These are phyloP conservation scores for Ogataea populi-albae DNA, from an alignment of 805 yeast genomes.

Conservation along the genomic window DNA sequence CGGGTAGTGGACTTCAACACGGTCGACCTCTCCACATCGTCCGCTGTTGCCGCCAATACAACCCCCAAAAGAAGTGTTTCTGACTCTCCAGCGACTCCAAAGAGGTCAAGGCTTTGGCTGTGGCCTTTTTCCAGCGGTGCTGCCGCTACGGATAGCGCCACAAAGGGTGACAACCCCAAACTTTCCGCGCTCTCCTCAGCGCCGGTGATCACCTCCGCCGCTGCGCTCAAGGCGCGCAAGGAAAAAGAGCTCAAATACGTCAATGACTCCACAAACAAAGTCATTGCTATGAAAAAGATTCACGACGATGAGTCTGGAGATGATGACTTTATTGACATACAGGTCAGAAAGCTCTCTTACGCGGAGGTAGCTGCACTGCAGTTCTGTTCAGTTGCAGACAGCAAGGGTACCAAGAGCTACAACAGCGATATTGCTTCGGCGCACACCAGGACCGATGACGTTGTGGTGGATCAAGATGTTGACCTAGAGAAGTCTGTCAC, in stretches of 20 bases:
- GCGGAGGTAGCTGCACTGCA: conserved; percentile 49
- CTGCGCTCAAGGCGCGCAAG: conserved; percentile 2
- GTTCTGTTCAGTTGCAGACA: conserved; percentile 9
- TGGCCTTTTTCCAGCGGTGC: conserved; percentile 17
- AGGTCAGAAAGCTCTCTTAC: conserved; percentile 46
- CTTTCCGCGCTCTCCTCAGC: background rate
- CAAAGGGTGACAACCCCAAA: conserved; percentile 2
- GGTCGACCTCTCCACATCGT: conserved; percentile 9
- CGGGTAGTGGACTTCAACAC: conserved; percentile 25
- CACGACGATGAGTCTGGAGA: conserved; percentile 15
- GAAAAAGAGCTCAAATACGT: conserved; percentile 8
- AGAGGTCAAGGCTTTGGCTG: conserved; percentile 16
- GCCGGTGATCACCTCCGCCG: background rate
- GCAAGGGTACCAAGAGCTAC: background rate
- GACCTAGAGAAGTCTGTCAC: conserved; percentile 33
- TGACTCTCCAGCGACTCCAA: too few relatives aligned
- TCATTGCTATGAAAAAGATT: conserved; percentile 33
- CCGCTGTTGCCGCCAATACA: conserved; percentile 1
- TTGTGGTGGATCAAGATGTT: conserved; percentile 30
- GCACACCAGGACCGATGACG: conserved; percentile 1
- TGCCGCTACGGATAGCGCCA: background rate
- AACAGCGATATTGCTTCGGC: background rate
- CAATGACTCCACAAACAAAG: conserved; percentile 23
- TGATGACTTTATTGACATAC: conserved; percentile 43
- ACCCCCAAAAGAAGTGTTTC: too few relatives aligned